Conservation (phyloP, 441 rosid species). For the Croton laevigatus region DNA sequence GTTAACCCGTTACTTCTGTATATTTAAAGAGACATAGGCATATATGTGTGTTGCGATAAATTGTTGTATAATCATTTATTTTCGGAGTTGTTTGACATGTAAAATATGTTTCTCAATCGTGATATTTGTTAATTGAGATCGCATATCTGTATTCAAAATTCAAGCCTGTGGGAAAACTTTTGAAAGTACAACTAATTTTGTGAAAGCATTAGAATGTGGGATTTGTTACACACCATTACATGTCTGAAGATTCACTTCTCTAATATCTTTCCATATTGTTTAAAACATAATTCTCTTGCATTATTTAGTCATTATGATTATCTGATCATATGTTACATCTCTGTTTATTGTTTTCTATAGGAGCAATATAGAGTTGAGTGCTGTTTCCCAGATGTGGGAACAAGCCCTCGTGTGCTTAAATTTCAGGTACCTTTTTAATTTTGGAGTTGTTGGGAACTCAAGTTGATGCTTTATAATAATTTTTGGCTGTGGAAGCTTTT, state of each 20-base stretch:
- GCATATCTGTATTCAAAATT: neutral
- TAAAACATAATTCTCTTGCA: neutral
- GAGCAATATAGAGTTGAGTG: constrained; percentile 62
- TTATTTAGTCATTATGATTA: neutral
- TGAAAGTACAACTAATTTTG: neutral
- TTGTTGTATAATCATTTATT: neutral
- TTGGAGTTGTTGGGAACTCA: neutral
- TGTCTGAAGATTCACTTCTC: neutral
- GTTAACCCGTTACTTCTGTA: no score
- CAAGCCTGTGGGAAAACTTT: neutral
- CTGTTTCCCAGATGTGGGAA: constrained; percentile 47
- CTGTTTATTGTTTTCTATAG: constrained; percentile 41
- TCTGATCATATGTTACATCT: neutral
- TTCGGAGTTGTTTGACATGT: neutral
- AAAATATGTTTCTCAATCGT: neutral
- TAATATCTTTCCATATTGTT: neutral
- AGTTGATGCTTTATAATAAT: neutral
- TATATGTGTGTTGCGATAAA: neutral
- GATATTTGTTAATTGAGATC: neutral
- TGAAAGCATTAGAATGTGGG: neutral
- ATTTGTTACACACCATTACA: neutral
- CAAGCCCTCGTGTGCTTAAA: constrained; percentile 62
- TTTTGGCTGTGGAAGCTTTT: neutral
- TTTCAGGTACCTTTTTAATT: constrained; percentile 54
- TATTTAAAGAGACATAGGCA: neutral